Evolutionary conservation across 1,284 basidiomycete genomes (phyloP), one percentile per base, ranked within the genome.

Genomic region (Mycosarcoma mackinlayi): DNA sequence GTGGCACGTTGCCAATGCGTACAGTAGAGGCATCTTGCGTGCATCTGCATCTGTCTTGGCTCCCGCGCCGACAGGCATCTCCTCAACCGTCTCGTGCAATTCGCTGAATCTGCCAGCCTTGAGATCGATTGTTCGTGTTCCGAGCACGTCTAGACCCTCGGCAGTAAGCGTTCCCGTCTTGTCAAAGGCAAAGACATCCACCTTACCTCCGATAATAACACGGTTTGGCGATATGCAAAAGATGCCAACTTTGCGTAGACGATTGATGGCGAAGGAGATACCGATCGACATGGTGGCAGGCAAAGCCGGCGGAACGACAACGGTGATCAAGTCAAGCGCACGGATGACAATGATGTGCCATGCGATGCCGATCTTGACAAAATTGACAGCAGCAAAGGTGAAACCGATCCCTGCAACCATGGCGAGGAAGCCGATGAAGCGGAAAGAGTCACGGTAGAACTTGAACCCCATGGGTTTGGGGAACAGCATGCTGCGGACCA

Each of bases 91-190:
- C 63, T 91, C 88, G 65, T 96, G 87, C 19, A 98, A 88, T 80
- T 99, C 94, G 37, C 93, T 93, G 84, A 98, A 98, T 40, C 89
- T 88, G 46, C 89, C 87, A 2, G 73, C 67, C 27, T 73, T 67
- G 48, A 73, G 54, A 53, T 78, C 78, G 38, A 82, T 71, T 2
- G 80, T 82, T n/a, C 81, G 75, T 16, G 75, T 74, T 2, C 80
- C 80, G 41, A 99, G 90, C 41, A 99, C 94, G 79, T 98, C 96
- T 38, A 99, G 87, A 1, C 96, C 96, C 73, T 99, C 96, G 83
- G 98, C 96, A 0, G 96, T 99, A 16, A 99, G 87, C 1, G 96
- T 99, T 2, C 96, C 96, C 1, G 96, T 99, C 85, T 99, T 99
- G 86, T 99, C 96, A 79, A 99, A 99, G 83, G 94, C 98, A 77